Percentiles rank a stretch among this genome's conserved stretches.
Evolutionary conservation across 2,329 filamentous ascomycete species (phyloP).

Genomic region (Neoarthrinium moseri): DNA sequence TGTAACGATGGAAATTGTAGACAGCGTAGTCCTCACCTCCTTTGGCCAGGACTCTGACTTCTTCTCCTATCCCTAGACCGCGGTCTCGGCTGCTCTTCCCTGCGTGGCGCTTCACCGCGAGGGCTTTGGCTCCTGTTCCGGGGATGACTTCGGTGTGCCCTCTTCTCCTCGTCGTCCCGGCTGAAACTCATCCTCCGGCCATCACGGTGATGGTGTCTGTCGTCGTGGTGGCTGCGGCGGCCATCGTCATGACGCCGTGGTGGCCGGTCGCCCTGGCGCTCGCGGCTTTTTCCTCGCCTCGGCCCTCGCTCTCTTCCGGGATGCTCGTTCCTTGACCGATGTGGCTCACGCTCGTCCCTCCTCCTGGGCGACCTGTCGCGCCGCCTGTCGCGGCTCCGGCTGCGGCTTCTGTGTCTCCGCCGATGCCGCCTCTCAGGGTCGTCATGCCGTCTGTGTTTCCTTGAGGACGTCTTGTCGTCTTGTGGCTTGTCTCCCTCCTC

Average conservation of each 20-base stretch:
- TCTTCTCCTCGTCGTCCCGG: slow-evolving; percentile 16
- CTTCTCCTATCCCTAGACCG: slow-evolving; percentile 21
- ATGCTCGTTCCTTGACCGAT: not conserved
- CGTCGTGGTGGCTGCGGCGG: not conserved
- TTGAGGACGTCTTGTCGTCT: slow-evolving; percentile 17
- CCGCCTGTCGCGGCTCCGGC: slow-evolving; percentile 22
- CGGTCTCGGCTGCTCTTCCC: slow-evolving; percentile 17
- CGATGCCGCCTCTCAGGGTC: slow-evolving; percentile 31
- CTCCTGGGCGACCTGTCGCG: slow-evolving; percentile 25
- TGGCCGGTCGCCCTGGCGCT: slow-evolving; percentile 16
- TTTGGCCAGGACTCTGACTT: slow-evolving; percentile 20
- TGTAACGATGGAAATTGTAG: too few species aligned
- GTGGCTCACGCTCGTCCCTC: slow-evolving; percentile 10
- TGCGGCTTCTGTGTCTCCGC: slow-evolving; percentile 31
- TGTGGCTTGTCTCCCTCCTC: slow-evolving; percentile 17
- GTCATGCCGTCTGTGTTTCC: slow-evolving; percentile 22
- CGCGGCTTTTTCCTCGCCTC: slow-evolving; percentile 18
- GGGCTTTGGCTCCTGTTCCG: slow-evolving; percentile 20
- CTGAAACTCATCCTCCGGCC: slow-evolving; percentile 15
- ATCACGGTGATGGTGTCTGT: not conserved
- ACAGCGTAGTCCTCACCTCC: not conserved
- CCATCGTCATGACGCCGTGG: slow-evolving; percentile 12
- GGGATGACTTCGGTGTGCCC: slow-evolving; percentile 14
- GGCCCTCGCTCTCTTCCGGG: not conserved
- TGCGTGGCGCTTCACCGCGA: slow-evolving; percentile 16